Conservation (phyloP, 345 rosid genomes). For the Pseudoturritis turrita region DNA sequence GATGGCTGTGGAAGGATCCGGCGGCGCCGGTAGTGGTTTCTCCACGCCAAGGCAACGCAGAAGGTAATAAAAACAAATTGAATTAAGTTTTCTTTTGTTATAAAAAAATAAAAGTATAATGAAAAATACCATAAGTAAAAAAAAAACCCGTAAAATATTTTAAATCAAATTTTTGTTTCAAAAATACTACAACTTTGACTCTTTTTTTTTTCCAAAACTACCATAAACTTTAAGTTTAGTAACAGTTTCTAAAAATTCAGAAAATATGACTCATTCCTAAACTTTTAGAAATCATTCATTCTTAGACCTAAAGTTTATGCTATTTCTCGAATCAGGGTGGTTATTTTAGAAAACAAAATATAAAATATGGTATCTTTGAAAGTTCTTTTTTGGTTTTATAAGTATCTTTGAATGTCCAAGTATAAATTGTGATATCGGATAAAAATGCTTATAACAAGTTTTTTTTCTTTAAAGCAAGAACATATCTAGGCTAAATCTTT, state of each 20-base stretch:
- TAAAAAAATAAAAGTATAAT: neutral
- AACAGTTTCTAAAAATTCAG: neutral
- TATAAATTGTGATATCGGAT: neutral
- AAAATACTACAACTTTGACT: neutral
- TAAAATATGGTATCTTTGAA: no score
- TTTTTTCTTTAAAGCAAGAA: neutral
- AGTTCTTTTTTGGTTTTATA: no score
- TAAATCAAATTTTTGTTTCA: neutral
- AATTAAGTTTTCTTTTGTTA: no score
- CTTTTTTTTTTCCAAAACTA: neutral
- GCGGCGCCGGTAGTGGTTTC: slow-evolving; percentile 17
- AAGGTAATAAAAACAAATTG: no score
- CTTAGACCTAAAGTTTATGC: no score
- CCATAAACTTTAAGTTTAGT: neutral
- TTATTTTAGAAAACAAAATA: no score
- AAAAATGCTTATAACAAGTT: neutral
- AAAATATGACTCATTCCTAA: no score
- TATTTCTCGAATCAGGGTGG: no score
- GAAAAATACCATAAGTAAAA: no score
- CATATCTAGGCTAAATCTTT: neutral
- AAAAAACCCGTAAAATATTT: neutral
- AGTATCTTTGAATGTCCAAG: no score
- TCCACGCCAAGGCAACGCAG: slow-evolving; percentile 40
- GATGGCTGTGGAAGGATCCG: slow-evolving; percentile 3
- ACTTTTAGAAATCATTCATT: no score